Evolutionary conservation across 1,284 basidiomycete genomes (phyloP).

Genomic region (Sporisorium graminicola): DNA sequence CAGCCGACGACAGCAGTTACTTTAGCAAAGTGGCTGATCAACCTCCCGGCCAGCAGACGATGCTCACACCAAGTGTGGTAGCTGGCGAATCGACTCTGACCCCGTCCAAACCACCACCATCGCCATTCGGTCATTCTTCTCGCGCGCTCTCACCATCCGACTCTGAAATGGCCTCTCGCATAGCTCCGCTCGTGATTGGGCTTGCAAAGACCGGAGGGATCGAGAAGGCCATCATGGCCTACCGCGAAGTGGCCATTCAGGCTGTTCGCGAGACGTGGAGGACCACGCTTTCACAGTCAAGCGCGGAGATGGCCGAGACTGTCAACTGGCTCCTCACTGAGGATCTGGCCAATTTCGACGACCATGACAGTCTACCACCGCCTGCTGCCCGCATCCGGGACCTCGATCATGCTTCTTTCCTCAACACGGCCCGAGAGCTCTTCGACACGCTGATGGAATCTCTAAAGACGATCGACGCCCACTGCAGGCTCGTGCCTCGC

Average conservation of each 20-base stretch:
- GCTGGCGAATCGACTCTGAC: constrained; percentile 12
- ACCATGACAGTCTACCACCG: constrained; percentile 27
- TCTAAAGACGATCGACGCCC: constrained; percentile 79
- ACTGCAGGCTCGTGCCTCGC: constrained; percentile 77
- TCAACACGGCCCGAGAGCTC: constrained; percentile 76
- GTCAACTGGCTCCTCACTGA: constrained; percentile 57
- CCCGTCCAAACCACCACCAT: constrained; percentile 23
- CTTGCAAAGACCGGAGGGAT: constrained; percentile 81
- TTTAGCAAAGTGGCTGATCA: neutral
- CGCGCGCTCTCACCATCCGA: constrained; percentile 18
- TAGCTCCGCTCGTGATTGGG: constrained; percentile 81
- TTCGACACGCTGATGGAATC: constrained; percentile 79
- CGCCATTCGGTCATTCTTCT: constrained; percentile 28
- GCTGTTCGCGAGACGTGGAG: constrained; percentile 75
- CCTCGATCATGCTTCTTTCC: constrained; percentile 80
- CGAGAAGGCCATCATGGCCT: constrained; percentile 79
- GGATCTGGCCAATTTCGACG: constrained; percentile 33
- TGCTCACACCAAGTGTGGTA: constrained; percentile 6
- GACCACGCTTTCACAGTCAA: constrained; percentile 14
- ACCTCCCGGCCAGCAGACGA: neutral
- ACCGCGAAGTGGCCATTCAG: constrained; percentile 80
- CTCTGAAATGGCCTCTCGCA: constrained; percentile 73
- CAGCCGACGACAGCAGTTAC: constrained; percentile 13
- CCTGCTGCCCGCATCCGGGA: constrained; percentile 72
- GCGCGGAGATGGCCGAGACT: constrained; percentile 50